Evolutionary conservation across 73 alveolate species (phyloP), one percentile per base, ranked within the genome.

Genomic region (Paramecium tetraurelia): DNA sequence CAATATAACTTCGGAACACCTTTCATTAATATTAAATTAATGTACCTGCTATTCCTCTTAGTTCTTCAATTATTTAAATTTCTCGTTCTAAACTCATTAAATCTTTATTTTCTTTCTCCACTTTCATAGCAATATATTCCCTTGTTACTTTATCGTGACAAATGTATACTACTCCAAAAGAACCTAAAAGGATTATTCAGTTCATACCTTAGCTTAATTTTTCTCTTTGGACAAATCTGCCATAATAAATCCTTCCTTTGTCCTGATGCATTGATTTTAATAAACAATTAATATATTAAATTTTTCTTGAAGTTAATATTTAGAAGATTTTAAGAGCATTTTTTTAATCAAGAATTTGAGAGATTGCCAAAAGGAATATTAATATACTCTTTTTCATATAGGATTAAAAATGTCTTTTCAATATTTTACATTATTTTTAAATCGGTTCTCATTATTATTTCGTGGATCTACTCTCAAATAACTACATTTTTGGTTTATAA

Each of bases 91-190:
- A 86, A 38, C 93, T 86, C 93, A 86, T 86, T 24, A 86, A 8
- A 58, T 86, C 70, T 53, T 76, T 35, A 68, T 86, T 86, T 27
- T 58, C 93, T 40, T 86, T 86, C 88, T 95, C 98, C 5, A 95
- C 93, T 92, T 95, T 95, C 72, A 95, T 87, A 21, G 98, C 98
- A 2, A 95, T 96, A 85, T 90, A 85, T 44, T 89, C 96, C 8
- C 93, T 92, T 44, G 98, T 93, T 43, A 93, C 93, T 93, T 93
- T 95, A 80, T 95, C 96, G 68, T 75, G 92, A 38, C 98, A 98
- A 77, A 96, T 83, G 70, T 92, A 97, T 68, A 97, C 97, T 9
- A 95, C 97, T 22, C 99, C 99, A 86, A 97, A 97, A 8, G 99
- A 96, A 35, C 99, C 99, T 90, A 96, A 86, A 18, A 98, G 4